Base-by-base conservation (phyloP, 2,329 filamentous ascomycete species). In the Xylariaceae sp. region DNA sequence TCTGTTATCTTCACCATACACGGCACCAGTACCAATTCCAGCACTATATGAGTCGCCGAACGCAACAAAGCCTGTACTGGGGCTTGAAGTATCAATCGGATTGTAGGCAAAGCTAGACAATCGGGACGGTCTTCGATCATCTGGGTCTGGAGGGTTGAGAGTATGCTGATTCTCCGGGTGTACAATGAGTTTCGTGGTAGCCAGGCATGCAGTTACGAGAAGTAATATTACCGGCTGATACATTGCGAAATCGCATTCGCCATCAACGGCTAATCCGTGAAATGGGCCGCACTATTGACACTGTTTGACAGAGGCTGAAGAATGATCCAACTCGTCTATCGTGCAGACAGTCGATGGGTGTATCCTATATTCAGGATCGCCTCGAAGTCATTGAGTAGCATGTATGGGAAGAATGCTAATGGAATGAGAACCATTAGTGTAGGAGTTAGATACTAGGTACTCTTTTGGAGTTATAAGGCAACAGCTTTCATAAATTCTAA, bases 11-110 rank as follows among this genome's bases (percentile, higher is more conserved):
- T 74, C 71, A 12, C 63, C 62, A 36, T 65, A 69, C 38, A 72
- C 67, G 39, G 71, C 47, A 39, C 68, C 68, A 3, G 74, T 76
- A 46, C 74, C 74, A 49, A 76, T 76, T 31, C 74, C 74, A 3
- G 74, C 72, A 42, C 70, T 72, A 56, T 76, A 77, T 6, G 73
- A 75, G 53, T 77, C 73, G 7, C 72, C 73, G 11, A 75, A 61
- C 10, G 72, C 70, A 49, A 68, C 66, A 56, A 75, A 74, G 45
- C 71, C 70, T 6, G 57, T 51, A 9, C 45, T 45, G 7, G 44
- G 22, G 7, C 18, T 22, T 3, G 38, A 12, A 10, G 9, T n/a
- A 38, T 18, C n/a, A 33, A 35, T 17, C 11, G 14, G 41, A 30
- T 15, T 32, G 17, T 30, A 44, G 38, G 27, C 7, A 18, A 42